phyloP scores from a whole-genome alignment of 257 asterid genomes.

The Scutellaria barbata region DNA sequence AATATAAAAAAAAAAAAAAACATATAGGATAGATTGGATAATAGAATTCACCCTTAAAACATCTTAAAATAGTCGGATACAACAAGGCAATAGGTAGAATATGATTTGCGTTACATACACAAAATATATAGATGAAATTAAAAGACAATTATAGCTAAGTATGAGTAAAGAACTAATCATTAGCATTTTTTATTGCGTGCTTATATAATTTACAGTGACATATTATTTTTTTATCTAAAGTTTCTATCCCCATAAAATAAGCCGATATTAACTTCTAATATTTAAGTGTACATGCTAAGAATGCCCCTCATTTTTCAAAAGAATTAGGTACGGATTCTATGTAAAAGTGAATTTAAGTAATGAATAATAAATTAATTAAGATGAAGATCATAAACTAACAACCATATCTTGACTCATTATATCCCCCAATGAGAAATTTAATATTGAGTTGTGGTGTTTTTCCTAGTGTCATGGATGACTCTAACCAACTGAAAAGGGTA shows the following conservation, averaged over 20 bases:
- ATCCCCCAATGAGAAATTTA: slow-evolving; percentile 24
- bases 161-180: no score
- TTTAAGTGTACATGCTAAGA: slow-evolving; percentile 33
- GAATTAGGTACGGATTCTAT: slow-evolving; percentile 33
- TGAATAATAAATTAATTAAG: slow-evolving; percentile 14
- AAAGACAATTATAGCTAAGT: no score
- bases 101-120: no score
- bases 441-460: slow-evolving; percentile 37
- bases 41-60: no score
- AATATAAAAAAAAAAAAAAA: no score
- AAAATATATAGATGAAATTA: no score
- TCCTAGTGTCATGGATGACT: slow-evolving; percentile 72
- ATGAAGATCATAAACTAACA: slow-evolving; percentile 49
- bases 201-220: no score
- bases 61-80: no score
- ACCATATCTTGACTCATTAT: slow-evolving; percentile 50
- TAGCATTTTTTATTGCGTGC: no score
- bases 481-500: slow-evolving; percentile 48
- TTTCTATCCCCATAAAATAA: not conserved
- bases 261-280: slow-evolving; percentile 3
- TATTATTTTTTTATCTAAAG: not conserved
- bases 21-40: no score
- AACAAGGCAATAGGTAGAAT: no score
- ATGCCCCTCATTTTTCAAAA: not conserved
- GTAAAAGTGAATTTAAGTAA: slow-evolving; percentile 7